Evolutionary conservation across 306 rosid genomes (phyloP).

Genomic region (Geum urbanum): DNA sequence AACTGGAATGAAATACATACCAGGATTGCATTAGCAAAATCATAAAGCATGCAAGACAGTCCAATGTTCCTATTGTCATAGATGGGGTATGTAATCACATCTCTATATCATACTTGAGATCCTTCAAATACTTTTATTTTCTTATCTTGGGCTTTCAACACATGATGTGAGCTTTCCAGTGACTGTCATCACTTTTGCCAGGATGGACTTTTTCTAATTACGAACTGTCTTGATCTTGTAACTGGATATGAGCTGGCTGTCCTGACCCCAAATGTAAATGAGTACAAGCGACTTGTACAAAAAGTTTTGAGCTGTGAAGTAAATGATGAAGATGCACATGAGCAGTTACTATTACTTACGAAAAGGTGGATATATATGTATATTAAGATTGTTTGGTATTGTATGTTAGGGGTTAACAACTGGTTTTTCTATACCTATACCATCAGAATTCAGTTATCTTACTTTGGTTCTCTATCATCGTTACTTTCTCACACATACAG

Average conservation of each 20-base stretch:
- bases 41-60: conserved; percentile 66
- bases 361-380: conserved; percentile 39
- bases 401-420: background rate
- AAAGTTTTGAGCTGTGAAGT: conserved; percentile 62
- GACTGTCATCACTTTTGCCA: conserved; percentile 33
- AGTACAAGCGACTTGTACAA: conserved; percentile 77
- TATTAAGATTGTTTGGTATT: conserved; percentile 8
- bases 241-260: conserved; percentile 74
- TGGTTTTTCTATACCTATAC: background rate
- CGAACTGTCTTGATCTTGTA: conserved; percentile 68
- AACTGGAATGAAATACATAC: conserved; percentile 26
- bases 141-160: conserved; percentile 1
- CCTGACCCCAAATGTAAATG: conserved; percentile 81
- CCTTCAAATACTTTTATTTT: conserved; percentile 12
- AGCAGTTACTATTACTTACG: conserved; percentile 65
- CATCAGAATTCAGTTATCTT: background rate
- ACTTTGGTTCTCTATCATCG: background rate
- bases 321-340: conserved; percentile 39
- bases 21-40: conserved; percentile 80
- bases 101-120: conserved; percentile 1
- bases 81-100: conserved; percentile 67
- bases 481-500: background rate
- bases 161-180: conserved; percentile 5
- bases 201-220: conserved; percentile 89
- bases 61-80: conserved; percentile 62